A percentile compares a stretch with the other conserved stretches of the same genome.
These are phyloP conservation scores for Xenoacremonium recifei DNA, from an alignment of 2,329 filamentous ascomycete genomes.

Conservation along the genomic window DNA sequence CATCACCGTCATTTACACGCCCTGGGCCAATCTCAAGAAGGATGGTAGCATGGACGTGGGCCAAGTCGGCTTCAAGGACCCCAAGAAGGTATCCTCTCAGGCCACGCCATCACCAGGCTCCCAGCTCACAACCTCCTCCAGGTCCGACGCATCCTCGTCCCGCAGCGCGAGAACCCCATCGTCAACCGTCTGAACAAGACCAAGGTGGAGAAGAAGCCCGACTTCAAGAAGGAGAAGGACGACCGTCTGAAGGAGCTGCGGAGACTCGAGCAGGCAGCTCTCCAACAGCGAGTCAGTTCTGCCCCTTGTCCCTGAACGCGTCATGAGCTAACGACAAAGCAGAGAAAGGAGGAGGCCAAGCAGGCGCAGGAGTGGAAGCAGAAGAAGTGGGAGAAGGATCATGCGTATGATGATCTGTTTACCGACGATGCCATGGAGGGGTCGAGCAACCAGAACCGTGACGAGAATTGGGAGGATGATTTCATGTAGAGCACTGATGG, in stretches of 20 bases:
- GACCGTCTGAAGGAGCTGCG: slow-evolving; percentile 70
- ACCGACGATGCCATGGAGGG: slow-evolving; percentile 74
- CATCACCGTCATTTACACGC: slow-evolving; percentile 93
- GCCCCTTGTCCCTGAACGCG: neutral
- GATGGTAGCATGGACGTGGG: slow-evolving; percentile 94
- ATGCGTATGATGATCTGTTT: slow-evolving; percentile 93
- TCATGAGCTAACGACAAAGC: slow-evolving; percentile 2
- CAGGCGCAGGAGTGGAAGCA: slow-evolving; percentile 79
- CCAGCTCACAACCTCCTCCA: slow-evolving; percentile 26
- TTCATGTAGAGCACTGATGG: slow-evolving; percentile 94
- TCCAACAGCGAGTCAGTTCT: slow-evolving; percentile 57
- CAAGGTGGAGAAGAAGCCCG: slow-evolving; percentile 81
- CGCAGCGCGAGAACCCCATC: slow-evolving; percentile 80
- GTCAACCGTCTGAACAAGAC: slow-evolving; percentile 99
- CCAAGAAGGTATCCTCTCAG: slow-evolving; percentile 54
- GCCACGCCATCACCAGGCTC: neutral
- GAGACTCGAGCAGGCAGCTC: slow-evolving; percentile 64
- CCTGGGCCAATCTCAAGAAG: slow-evolving; percentile 95
- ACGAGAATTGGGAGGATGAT: slow-evolving; percentile 78
- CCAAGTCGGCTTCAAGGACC: slow-evolving; percentile 92
- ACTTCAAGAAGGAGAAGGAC: slow-evolving; percentile 79
- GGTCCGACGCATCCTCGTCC: slow-evolving; percentile 80
- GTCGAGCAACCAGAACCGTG: slow-evolving; percentile 83
- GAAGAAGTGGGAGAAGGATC: slow-evolving; percentile 93
- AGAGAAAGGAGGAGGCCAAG: slow-evolving; percentile 75